Evolutionary conservation across 2,329 filamentous ascomycete species (phyloP), one percentile per base, ranked within the genome.

Genomic region (Claviceps sp.): DNA sequence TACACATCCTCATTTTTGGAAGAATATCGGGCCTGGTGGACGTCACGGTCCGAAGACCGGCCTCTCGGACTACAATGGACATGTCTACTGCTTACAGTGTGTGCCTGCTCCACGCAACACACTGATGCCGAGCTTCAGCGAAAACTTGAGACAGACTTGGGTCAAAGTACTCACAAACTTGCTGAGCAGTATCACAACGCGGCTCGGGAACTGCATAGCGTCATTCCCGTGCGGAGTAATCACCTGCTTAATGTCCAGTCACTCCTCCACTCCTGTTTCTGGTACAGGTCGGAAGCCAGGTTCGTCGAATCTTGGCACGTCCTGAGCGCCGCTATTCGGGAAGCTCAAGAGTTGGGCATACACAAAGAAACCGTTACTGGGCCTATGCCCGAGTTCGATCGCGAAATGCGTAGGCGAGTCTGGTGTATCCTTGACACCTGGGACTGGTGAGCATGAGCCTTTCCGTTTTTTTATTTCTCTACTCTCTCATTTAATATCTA

Each of bases 251-350:
- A 63, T 22, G 60, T 70, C 5, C 68, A 70, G 52, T 60, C 63
- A 30, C 54, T 69, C 5, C 53, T 70, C 16, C 65, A 68, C 51
- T 69, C 65, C 1, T 67, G 63, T 52, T 67, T 63, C 51, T 70
- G 66, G 66, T 66, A 64, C 52, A 68, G 67, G 50, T 63, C 64
- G 1, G 65, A 69, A 48, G 63, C 62, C 40, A 63, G 62, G 4
- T 68, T 68, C 40, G 56, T 66, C 11, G 67, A 70, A 54, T 65
- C 59, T 52, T 69, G 67, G 67, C 65, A 68, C 53, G 63, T 66
- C 5, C 55, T 70, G 13, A 63, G 62, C 50, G 53, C 61, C 24
- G 66, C 66, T 7, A 62, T 70, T 26, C 56, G 64, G 24, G 65
- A 68, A 54, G 67, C 67, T 0, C 66, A 68, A 41, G 64, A 66